These are phyloP conservation scores for Agastache rugosa DNA, from an alignment of 257 asterid species.

Conservation along the genomic window DNA sequence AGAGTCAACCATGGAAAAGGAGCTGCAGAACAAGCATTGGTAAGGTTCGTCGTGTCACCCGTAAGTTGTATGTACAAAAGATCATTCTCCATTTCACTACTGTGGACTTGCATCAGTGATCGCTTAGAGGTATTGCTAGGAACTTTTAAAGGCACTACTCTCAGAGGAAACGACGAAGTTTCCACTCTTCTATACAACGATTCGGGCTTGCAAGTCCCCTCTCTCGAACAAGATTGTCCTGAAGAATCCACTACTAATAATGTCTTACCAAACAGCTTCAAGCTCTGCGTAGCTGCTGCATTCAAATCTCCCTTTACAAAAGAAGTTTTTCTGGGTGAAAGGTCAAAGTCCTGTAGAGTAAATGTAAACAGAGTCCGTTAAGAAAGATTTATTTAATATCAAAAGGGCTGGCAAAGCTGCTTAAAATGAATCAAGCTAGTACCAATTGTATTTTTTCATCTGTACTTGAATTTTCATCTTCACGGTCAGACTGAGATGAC, in stretches of 20 bases:
- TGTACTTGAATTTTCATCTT: constrained; percentile 47
- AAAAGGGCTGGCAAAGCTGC: background rate
- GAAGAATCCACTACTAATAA: constrained; percentile 52
- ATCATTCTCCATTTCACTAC: constrained; percentile 21
- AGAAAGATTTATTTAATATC: constrained; percentile 9
- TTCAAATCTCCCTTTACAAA: constrained; percentile 46
- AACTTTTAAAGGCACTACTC: constrained; percentile 42
- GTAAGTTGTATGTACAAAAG: constrained; percentile 20
- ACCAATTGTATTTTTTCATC: constrained; percentile 60
- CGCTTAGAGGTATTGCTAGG: constrained; percentile 34
- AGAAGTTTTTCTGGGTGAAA: constrained; percentile 45
- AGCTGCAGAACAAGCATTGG: constrained; percentile 11
- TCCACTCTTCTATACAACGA: constrained; percentile 35
- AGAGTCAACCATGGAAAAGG: constrained; percentile 53
- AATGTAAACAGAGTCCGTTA: constrained; percentile 25
- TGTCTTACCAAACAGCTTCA: constrained; percentile 90
- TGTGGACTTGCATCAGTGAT: constrained; percentile 29
- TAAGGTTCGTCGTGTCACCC: constrained; percentile 5
- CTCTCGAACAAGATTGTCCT: constrained; percentile 40
- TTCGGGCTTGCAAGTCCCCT: constrained; percentile 42
- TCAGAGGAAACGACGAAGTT: constrained; percentile 37
- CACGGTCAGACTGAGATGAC: constrained; percentile 40
- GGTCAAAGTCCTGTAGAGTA: constrained; percentile 56
- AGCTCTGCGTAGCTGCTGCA: constrained; percentile 53
- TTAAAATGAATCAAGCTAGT: constrained; percentile 31